These are phyloP conservation scores for Talaromyces islandicus DNA, from an alignment of 2,329 filamentous ascomycete species.

Conservation along the genomic window DNA sequence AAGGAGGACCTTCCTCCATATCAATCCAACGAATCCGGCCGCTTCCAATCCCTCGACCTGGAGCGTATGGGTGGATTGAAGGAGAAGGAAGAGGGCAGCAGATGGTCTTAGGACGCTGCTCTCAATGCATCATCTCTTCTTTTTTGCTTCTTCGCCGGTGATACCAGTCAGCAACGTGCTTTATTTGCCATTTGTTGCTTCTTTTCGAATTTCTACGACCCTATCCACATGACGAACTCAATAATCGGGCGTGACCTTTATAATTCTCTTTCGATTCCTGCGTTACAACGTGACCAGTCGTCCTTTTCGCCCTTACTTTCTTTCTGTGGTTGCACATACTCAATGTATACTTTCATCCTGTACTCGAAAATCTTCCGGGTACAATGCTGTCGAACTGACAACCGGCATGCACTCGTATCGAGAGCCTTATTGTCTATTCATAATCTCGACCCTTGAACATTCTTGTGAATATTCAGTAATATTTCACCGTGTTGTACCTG, in stretches of 20 bases:
- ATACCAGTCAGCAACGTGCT: constrained; percentile 3
- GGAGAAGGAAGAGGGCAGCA: constrained; percentile 62
- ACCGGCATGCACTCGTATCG: background rate
- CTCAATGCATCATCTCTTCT: constrained; percentile 3
- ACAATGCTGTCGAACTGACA: background rate
- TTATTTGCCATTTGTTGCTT: background rate
- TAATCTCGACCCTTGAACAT: background rate
- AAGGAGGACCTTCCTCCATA: constrained; percentile 79
- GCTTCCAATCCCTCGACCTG: constrained; percentile 92
- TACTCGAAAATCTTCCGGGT: background rate
- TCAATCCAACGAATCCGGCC: constrained; percentile 68
- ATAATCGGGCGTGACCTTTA: constrained; percentile 1
- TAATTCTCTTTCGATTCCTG: background rate
- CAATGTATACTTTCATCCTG: constrained; percentile 1
- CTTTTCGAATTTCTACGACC: constrained; percentile 1
- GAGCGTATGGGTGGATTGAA: constrained; percentile 90
- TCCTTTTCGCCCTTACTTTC: background rate
- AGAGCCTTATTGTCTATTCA: background rate
- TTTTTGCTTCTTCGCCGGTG: constrained; percentile 4
- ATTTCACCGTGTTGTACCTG: background rate
- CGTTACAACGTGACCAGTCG: background rate
- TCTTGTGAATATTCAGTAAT: background rate
- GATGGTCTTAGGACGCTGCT: constrained; percentile 25
- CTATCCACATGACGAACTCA: background rate
- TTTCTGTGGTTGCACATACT: constrained; percentile 2